Evolutionary conservation across 2,329 filamentous ascomycete genomes (phyloP), one percentile per base, ranked within the genome.

Genomic region (Aureobasidium mangrovei): DNA sequence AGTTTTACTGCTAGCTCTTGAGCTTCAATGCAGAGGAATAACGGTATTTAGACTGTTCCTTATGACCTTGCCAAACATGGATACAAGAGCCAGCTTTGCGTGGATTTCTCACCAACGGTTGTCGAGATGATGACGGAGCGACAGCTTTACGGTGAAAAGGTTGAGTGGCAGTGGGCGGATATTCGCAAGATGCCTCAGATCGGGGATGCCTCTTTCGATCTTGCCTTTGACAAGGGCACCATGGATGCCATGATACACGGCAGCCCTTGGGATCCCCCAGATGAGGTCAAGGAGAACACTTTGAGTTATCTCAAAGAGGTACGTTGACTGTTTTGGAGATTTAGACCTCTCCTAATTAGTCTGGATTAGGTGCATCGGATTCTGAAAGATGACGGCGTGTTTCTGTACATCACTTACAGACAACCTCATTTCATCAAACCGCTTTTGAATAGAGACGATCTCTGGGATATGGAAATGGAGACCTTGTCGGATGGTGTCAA

Each of bases 91-190:
- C 79, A 83, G 60, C 64, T 77, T 4, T 81, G 77, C 58, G 67
- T 73, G 44, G 80, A 83, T 64, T 83, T 83, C 63, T 82, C 79
- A 0, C 55, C 69, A 1, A 70, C 76, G 0, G 75, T 79, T 0
- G 74, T 83, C 2, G 65, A 76, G 4, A 62, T 71, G n/a, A 83
- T 83, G 79, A 66, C 64, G 3, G 60, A 65, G 1, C 68, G 72
- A 12, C 72, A 79, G 56, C 61, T 61, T 0, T 55, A 63, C 4
- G 60, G 72, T 4, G 55, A 65, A 4, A 69, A 69, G 4, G 75
- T 80, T n/a, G 64, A 69, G 46, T 83, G 79, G 79, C 58, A 62
- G 28, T 64, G 69, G 35, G 71, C 71, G 57, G 79, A 83, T 60
- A 73, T 82, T 3, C 74, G 79, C 5, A 59, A 76, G 35, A 74